A percentile compares a stretch with the other conserved stretches of the same genome.
These are phyloP conservation scores for Eimeria tenella DNA, from an alignment of 169 alveolate genomes.

Conservation along the genomic window DNA sequence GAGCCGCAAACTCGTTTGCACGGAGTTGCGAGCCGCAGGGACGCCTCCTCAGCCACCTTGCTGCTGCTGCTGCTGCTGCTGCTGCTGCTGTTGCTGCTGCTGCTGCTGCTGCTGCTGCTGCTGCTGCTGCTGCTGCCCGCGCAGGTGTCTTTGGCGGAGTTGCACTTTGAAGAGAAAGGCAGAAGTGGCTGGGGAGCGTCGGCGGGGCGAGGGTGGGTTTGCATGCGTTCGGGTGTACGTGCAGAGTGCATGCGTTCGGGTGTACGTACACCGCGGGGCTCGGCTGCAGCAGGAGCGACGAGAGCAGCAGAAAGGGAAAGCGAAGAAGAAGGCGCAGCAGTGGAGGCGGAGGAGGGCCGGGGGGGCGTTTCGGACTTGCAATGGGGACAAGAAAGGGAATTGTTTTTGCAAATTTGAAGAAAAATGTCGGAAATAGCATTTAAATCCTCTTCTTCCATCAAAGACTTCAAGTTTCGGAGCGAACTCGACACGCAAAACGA, in stretches of 20 bases:
- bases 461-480: neutral
- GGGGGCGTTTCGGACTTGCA: neutral
- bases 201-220: neutral
- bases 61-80: neutral
- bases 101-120: neutral
- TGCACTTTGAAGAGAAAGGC: neutral
- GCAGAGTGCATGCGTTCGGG: neutral
- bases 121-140: neutral
- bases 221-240: neutral
- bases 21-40: neutral
- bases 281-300: neutral
- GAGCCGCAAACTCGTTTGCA: neutral
- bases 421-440: neutral
- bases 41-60: neutral
- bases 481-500: neutral
- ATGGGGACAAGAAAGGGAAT: neutral
- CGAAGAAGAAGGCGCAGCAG: conserved; percentile 29
- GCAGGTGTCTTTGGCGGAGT: neutral
- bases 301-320: conserved; percentile 14
- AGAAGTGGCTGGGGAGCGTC: neutral
- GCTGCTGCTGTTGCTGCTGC: neutral
- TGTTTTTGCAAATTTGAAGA: neutral
- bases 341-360: conserved; percentile 16
- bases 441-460: neutral
- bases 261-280: neutral